Conservation (phyloP, 805 yeast genomes). For the Saturnispora kantuleensis region DNA sequence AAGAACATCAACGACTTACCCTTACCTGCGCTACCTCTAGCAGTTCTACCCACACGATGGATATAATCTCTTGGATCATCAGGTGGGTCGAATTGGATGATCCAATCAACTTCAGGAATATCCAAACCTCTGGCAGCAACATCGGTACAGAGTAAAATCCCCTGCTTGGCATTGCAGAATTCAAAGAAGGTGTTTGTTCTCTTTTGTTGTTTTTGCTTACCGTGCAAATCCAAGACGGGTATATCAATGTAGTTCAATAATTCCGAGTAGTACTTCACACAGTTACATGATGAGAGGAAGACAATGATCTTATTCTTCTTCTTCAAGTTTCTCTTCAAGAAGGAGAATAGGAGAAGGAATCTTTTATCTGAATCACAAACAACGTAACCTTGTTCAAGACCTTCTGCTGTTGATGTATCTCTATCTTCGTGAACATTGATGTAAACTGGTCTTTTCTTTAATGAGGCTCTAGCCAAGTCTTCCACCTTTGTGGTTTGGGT, state of each 20-base stretch:
- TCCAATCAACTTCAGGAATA: conserved; percentile 98
- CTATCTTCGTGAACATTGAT: conserved; percentile 85
- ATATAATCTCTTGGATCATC: conserved; percentile 99
- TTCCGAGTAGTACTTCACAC: conserved; percentile 94
- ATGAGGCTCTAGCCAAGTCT: conserved; percentile 92
- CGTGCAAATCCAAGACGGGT: conserved; percentile 94
- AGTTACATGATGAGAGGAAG: conserved; percentile 90
- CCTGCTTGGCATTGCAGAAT: conserved; percentile 93
- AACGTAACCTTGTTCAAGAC: conserved; percentile 96
- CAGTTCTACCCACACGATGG: conserved; percentile 98
- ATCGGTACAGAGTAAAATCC: conserved; percentile 90
- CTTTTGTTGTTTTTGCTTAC: conserved; percentile 97
- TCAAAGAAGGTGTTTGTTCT: conserved; percentile 97
- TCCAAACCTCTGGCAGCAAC: conserved; percentile 99
- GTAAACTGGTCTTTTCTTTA: conserved; percentile 86
- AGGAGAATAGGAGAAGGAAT: conserved; percentile 81
- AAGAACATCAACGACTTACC: conserved; percentile 94
- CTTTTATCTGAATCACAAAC: conserved; percentile 95
- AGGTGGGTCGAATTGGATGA: conserved; percentile 97
- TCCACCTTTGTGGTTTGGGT: conserved; percentile 98
- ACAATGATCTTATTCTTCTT: conserved; percentile 93
- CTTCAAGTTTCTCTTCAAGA: conserved; percentile 84
- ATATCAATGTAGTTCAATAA: conserved; percentile 89
- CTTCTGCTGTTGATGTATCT: conserved; percentile 87
- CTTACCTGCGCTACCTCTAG: conserved; percentile 80